Conservation (phyloP, 176 grass and related monocot species). For the Eragrostis curvula region DNA sequence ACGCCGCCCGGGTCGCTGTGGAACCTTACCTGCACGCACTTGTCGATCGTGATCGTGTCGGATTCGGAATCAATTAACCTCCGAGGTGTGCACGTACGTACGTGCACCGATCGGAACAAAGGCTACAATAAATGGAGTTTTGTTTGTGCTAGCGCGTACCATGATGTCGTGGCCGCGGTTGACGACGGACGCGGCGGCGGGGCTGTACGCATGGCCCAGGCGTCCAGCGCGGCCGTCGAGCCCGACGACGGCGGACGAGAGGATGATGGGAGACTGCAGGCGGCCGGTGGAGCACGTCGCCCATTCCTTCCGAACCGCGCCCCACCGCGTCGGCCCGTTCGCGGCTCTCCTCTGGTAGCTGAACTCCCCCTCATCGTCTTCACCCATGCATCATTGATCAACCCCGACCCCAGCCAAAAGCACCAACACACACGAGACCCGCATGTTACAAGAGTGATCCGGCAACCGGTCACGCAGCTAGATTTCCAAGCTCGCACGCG, state of each 20-base stretch:
- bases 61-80: too few species aligned
- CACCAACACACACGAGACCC: too few species aligned
- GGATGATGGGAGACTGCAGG: constrained; percentile 64
- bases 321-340: constrained; percentile 68
- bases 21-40: constrained; percentile 35
- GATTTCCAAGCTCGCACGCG: too few species aligned
- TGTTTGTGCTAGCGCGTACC: constrained; percentile 1
- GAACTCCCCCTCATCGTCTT: constrained; percentile 60
- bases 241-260: constrained; percentile 13
- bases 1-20: constrained; percentile 57
- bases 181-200: constrained; percentile 39
- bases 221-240: background rate
- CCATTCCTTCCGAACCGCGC: constrained; percentile 56
- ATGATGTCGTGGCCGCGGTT: constrained; percentile 75
- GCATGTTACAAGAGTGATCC: too few species aligned
- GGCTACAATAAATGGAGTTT: too few species aligned
- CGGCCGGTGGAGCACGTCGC: constrained; percentile 47
- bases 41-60: background rate
- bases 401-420: too few species aligned
- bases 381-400: background rate
- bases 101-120: too few species aligned
- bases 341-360: constrained; percentile 43
- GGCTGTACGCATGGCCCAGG: constrained; percentile 49
- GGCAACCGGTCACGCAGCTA: too few species aligned
- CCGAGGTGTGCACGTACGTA: too few species aligned